Evolutionary conservation across 176 grass and related monocot species (phyloP).

Genomic region (Dendrocalamus sinicus): DNA sequence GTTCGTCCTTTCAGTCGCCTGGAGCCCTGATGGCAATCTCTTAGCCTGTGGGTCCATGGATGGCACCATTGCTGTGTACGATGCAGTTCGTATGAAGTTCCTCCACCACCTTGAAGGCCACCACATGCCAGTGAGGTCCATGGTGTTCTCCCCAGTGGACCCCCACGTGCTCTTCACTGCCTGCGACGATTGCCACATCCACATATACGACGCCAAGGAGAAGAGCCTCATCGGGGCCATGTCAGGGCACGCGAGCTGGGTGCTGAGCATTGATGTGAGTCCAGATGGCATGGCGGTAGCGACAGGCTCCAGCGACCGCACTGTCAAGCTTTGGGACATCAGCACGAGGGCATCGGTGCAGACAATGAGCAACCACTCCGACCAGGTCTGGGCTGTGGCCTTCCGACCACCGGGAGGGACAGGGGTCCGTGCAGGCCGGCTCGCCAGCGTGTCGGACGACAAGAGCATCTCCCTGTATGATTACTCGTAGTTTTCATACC

Average conservation of each 20-base stretch:
- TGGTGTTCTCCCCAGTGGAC: conserved; percentile 86
- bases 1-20: conserved; percentile 83
- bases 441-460: conserved; percentile 82
- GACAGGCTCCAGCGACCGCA: conserved; percentile 82
- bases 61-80: conserved; percentile 77
- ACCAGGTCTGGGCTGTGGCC: conserved; percentile 86
- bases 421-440: conserved; percentile 65
- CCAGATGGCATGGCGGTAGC: conserved; percentile 74
- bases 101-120: conserved; percentile 92
- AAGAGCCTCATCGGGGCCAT: conserved; percentile 82
- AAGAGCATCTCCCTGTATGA: conserved; percentile 89
- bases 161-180: conserved; percentile 84
- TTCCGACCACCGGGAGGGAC: conserved; percentile 71
- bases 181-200: conserved; percentile 77
- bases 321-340: conserved; percentile 82
- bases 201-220: conserved; percentile 87
- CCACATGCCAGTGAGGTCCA: conserved; percentile 84
- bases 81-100: conserved; percentile 72
- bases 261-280: conserved; percentile 76
- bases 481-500: conserved; percentile 56
- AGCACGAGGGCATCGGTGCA: conserved; percentile 73
- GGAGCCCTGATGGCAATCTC: conserved; percentile 83
- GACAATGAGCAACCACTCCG: conserved; percentile 87
- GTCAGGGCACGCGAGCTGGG: conserved; percentile 86
- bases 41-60: conserved; percentile 88